These are phyloP conservation scores for Persicaria tinctoria DNA, from an alignment of 148 eudicot species.

Conservation along the genomic window DNA sequence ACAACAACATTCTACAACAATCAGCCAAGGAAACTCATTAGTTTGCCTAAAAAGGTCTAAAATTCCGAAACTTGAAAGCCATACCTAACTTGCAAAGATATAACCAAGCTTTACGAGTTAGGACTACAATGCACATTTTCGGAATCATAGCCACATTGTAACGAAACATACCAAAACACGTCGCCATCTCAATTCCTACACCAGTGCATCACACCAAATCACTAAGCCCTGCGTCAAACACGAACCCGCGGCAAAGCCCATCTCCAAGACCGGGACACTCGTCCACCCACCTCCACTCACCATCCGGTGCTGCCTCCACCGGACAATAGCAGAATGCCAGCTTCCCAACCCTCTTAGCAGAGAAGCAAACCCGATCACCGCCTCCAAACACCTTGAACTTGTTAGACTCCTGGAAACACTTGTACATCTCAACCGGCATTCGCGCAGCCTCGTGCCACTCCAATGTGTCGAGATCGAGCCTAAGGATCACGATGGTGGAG, in stretches of 20 bases:
- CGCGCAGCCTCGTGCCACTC: conserved; percentile 94
- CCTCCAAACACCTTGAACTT: conserved; percentile 95
- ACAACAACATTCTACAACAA: not conserved
- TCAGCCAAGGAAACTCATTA: not conserved
- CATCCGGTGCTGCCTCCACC: conserved; percentile 19
- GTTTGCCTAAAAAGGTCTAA: no score
- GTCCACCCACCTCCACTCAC: conserved; percentile 77
- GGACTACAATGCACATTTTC: no score
- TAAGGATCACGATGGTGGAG: conserved; percentile 61
- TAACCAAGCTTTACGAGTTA: not conserved
- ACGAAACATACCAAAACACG: not conserved
- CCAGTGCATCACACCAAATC: conserved; percentile 17
- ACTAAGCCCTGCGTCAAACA: conserved; percentile 56
- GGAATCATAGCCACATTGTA: not conserved
- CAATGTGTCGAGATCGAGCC: conserved; percentile 68
- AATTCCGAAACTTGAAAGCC: no score
- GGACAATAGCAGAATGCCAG: conserved; percentile 67
- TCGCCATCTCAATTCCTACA: not conserved
- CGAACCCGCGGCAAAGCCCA: conserved; percentile 66
- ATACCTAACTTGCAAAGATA: not conserved
- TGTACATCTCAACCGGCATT: conserved; percentile 78
- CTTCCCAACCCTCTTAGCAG: conserved; percentile 62
- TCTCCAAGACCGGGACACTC: conserved; percentile 66
- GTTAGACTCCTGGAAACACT: conserved; percentile 55
- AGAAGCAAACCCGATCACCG: conserved; percentile 71